Base-by-base conservation (phyloP, 2,329 filamentous ascomycete genomes). In the Onygenales sp. region DNA sequence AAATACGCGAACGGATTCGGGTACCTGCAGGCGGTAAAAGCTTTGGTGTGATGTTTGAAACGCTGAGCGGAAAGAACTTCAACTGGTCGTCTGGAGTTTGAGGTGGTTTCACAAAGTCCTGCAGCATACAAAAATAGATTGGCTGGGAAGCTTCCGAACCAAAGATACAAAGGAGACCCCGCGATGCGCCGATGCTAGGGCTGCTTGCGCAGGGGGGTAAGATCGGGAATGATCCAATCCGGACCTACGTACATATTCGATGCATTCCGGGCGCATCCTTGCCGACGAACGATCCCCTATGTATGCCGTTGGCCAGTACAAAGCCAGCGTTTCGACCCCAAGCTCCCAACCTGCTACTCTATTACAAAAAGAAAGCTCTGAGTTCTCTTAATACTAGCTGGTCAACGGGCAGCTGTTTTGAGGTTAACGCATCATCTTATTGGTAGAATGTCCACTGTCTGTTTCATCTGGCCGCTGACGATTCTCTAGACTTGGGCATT, bases 1-100 rank as follows among this genome's bases (percentile, higher is more conserved):
- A 10, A n/a, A 39, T 39, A 14, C 13, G 7, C 5, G 17, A 8
- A 8, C 40, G 40, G 27, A 13, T 17, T 40, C 36, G 34, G 34
- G 46, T 48, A 37, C 45, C 34, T 49, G 46, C 34, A 39, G 46
- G 45, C 45, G 34, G 47, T 49, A 39, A 49, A 49, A 9, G 36
- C 32, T 49, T 11, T 49, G 34, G 27, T 2, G 17, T 17, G 13
- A 21, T 9, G 36, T 49, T 49, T 49, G 33, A 49, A 36, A 40
- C 31, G 2, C 10, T 36, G 31, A 40, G 46, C 21, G 13, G 31
- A n/a, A 37, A 40, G 9, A 7, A 21, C n/a, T 1, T 14, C 10
- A 33, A 21, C 21, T 27, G 39, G 14, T 49, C 34, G 34, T 21
- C 34, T 37, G 33, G 34, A 39, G 17, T 17, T 17, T 17, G 17